Conservation (phyloP, 2,329 filamentous ascomycete species). For the Claviceps fusiformis region DNA sequence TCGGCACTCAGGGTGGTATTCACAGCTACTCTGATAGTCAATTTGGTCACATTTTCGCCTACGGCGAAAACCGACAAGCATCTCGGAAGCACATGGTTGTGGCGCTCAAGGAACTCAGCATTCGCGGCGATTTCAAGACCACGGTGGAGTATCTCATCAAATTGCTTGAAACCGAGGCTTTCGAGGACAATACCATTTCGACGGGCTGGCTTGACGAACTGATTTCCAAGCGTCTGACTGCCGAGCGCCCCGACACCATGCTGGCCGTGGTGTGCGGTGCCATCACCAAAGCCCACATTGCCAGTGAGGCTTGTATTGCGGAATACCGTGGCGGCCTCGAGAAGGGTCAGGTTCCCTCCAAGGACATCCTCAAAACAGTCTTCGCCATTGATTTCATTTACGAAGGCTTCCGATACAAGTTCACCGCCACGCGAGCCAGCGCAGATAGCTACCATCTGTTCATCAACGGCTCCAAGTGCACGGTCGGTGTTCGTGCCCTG, state of each 20-base stretch:
- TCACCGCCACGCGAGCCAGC: conserved; percentile 88
- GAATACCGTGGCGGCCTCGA: conserved; percentile 84
- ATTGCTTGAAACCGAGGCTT: conserved; percentile 92
- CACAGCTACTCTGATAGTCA: conserved; percentile 99
- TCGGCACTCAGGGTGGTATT: conserved; percentile 89
- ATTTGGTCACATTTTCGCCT: conserved; percentile 98
- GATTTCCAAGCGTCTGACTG: conserved; percentile 93
- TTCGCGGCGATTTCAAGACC: conserved; percentile 97
- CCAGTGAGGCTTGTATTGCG: conserved; percentile 76
- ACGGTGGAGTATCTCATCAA: conserved; percentile 99
- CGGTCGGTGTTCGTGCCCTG: conserved; percentile 81
- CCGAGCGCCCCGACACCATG: conserved; percentile 85
- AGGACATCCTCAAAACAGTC: conserved; percentile 93
- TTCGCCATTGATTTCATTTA: conserved; percentile 99
- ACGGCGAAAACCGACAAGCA: conserved; percentile 90
- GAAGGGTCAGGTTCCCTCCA: conserved; percentile 93
- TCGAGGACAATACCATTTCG: conserved; percentile 98
- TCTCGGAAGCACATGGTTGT: conserved; percentile 99
- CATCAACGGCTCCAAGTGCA: conserved; percentile 96
- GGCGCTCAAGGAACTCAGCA: conserved; percentile 94
- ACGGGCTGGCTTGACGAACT: conserved; percentile 98
- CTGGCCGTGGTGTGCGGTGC: conserved; percentile 93
- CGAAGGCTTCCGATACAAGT: conserved; percentile 92
- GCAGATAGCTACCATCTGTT: conserved; percentile 92
- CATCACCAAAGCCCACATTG: conserved; percentile 84